A percentile compares a stretch with the other conserved stretches of the same genome.
These are phyloP conservation scores for Spinellus fusiger DNA, from an alignment of 192 early-diverging fungal species.

Conservation along the genomic window DNA sequence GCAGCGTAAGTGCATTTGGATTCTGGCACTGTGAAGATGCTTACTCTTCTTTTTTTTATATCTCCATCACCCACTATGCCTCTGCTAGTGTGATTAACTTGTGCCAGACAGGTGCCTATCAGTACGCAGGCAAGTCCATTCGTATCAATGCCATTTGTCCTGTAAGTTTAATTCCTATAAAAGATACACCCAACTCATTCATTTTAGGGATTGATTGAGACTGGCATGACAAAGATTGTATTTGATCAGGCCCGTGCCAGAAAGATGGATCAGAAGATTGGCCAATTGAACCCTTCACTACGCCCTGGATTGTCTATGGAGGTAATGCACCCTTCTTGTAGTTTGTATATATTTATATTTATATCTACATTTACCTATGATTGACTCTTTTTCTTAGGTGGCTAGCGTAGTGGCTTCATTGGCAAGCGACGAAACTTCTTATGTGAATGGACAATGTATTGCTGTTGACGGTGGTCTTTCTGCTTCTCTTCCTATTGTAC, in stretches of 20 bases:
- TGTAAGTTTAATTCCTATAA: slow-evolving; percentile 16
- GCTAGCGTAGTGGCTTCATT: slow-evolving; percentile 41
- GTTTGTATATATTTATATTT: not conserved
- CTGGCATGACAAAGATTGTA: slow-evolving; percentile 39
- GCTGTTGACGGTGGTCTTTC: slow-evolving; percentile 43
- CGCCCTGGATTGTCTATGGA: slow-evolving; percentile 36
- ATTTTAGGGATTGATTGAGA: slow-evolving; percentile 46
- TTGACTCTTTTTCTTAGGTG: slow-evolving; percentile 22
- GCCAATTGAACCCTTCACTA: slow-evolving; percentile 42
- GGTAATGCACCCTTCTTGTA: slow-evolving; percentile 7
- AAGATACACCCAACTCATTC: not conserved
- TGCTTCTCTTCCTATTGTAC: slow-evolving; percentile 25
- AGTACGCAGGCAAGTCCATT: slow-evolving; percentile 34
- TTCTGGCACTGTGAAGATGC: not conserved
- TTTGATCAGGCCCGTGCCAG: slow-evolving; percentile 43
- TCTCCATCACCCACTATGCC: not conserved
- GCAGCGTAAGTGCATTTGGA: slow-evolving; percentile 35
- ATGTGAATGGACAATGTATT: slow-evolving; percentile 44
- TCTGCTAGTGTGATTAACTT: slow-evolving; percentile 37
- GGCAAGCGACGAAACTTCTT: slow-evolving; percentile 42
- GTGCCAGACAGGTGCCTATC: slow-evolving; percentile 32
- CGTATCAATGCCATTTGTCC: slow-evolving; percentile 50
- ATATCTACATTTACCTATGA: not conserved
- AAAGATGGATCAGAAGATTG: slow-evolving; percentile 36
- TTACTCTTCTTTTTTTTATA: not conserved